Percentiles rank a stretch among this genome's conserved stretches.
phyloP scores from a whole-genome alignment of 805 yeast genomes.

The Scheffersomyces coipomensis region DNA sequence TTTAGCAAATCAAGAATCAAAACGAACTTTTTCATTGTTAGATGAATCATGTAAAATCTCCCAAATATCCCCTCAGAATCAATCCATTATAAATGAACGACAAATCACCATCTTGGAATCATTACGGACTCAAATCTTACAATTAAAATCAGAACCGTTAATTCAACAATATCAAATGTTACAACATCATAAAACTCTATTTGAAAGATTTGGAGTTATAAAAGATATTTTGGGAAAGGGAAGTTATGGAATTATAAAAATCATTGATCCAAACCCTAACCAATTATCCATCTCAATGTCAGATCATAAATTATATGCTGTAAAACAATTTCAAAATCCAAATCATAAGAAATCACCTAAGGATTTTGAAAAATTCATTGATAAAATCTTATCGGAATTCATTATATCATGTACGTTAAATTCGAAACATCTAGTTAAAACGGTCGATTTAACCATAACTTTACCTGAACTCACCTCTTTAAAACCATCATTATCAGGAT shows the following conservation, averaged over 20 bases:
- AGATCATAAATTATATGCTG: constrained; percentile 22
- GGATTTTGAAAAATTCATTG: constrained; percentile 49
- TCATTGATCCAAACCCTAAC: constrained; percentile 20
- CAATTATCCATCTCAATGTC: neutral
- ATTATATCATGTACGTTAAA: constrained; percentile 78
- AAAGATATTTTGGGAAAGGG: constrained; percentile 36
- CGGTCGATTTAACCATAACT: constrained; percentile 67
- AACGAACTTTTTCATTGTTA: constrained; percentile 29
- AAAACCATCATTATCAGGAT: neutral
- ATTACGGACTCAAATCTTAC: constrained; percentile 16
- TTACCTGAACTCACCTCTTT: constrained; percentile 10
- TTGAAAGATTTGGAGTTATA: constrained; percentile 32
- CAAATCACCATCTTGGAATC: constrained; percentile 24
- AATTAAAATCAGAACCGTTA: constrained; percentile 7
- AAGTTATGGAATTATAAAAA: constrained; percentile 35
- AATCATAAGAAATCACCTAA: constrained; percentile 15
- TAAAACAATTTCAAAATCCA: constrained; percentile 32
- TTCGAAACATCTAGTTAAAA: constrained; percentile 74
- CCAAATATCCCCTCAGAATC: constrained; percentile 4
- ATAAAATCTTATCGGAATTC: constrained; percentile 85
- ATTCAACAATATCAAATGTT: constrained; percentile 4
- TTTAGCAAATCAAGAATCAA: constrained; percentile 32
- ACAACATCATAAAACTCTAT: constrained; percentile 19
- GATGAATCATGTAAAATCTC: constrained; percentile 20
- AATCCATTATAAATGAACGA: constrained; percentile 27